Evolutionary conservation across 202 grass and related monocot species (phyloP), one percentile per base, ranked within the genome.

Genomic region (Carex arenaria): DNA sequence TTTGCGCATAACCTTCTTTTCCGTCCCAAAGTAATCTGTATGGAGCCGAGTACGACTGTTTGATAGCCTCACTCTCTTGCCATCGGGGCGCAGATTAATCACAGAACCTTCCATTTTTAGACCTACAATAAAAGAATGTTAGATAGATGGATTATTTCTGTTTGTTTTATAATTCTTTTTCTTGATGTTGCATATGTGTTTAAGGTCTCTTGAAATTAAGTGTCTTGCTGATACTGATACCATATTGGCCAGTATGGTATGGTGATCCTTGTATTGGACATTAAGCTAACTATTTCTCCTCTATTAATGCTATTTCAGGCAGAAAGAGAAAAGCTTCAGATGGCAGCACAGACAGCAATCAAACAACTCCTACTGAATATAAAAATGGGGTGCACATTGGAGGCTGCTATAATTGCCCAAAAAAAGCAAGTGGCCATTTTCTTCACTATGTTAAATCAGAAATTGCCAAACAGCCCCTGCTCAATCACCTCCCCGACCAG

Each of bases 391-490:
- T 72, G 72, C 77, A 61, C 64, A 81, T 52, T 20, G 57, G 82
- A 26, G 77, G 82, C 57, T 80, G 79, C 52, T 83, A 19, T 85
- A 69, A 61, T 47, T 86, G 52, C 82, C 71, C 87, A 82, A 38
- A 86, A 72, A 30, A 40, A 82, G 49, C 83, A 95, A 59, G 64
- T 95, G 62, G 38, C 91, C 20, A 89, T 71, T 79, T 88, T 92
- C 69, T 66, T 99, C 85, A 82, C 95, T 54, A 74, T 45, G 52
- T 71, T 95, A 75, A 36, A 60, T 53, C 53, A 60, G 64, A 82
- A 82, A 34, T 67, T 82, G 26, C 80, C 80, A 32, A 68, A 53
- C 31, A 64, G n/a, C 61, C 20, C 34, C 31, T 55, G 51, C 32
- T 19, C 23, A 77, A 83, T 52, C 43, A 45, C 15, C 26, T 67